Evolutionary conservation across 2,329 filamentous ascomycete genomes (phyloP).

Genomic region (Corinectria fuckeliana): DNA sequence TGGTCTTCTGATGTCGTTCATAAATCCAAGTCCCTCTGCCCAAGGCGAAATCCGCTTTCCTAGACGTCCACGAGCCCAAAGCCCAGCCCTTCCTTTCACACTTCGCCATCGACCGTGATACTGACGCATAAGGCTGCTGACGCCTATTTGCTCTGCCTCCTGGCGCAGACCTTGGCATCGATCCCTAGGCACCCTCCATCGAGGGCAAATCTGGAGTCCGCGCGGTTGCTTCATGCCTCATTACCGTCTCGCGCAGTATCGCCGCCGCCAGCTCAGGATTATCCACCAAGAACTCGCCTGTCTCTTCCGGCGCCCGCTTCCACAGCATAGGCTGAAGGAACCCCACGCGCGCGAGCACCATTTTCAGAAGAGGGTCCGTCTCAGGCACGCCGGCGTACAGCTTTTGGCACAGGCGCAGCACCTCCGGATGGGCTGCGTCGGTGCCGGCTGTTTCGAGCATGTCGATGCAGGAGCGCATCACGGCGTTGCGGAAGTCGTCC

Average conservation of each 20-base stretch:
- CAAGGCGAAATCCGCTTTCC: background rate
- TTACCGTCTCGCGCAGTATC: slow-evolving; percentile 55
- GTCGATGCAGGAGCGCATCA: slow-evolving; percentile 52
- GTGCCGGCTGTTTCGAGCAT: slow-evolving; percentile 53
- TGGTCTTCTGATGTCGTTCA: background rate
- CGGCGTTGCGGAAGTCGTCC: slow-evolving; percentile 51
- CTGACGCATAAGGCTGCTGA: background rate
- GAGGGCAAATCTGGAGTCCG: slow-evolving; percentile 48
- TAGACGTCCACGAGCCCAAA: background rate
- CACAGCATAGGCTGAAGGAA: slow-evolving; percentile 55
- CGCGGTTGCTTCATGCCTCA: slow-evolving; percentile 49
- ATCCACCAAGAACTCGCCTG: slow-evolving; percentile 49
- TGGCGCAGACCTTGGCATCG: too few relatives aligned
- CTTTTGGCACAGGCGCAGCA: slow-evolving; percentile 51
- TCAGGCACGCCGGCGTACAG: slow-evolving; percentile 52
- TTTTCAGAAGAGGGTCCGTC: slow-evolving; percentile 52
- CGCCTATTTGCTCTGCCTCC: too few relatives aligned
- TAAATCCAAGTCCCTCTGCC: background rate
- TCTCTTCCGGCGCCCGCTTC: slow-evolving; percentile 49
- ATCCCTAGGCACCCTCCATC: slow-evolving; percentile 47
- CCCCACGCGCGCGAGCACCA: slow-evolving; percentile 56
- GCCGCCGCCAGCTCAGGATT: slow-evolving; percentile 55
- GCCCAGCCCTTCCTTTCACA: background rate
- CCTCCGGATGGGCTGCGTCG: slow-evolving; percentile 51
- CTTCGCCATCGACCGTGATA: background rate